Evolutionary conservation across 495 filamentous ascomycete genomes (phyloP), one percentile per base, ranked within the genome.

Genomic region (Xylaria scruposa): DNA sequence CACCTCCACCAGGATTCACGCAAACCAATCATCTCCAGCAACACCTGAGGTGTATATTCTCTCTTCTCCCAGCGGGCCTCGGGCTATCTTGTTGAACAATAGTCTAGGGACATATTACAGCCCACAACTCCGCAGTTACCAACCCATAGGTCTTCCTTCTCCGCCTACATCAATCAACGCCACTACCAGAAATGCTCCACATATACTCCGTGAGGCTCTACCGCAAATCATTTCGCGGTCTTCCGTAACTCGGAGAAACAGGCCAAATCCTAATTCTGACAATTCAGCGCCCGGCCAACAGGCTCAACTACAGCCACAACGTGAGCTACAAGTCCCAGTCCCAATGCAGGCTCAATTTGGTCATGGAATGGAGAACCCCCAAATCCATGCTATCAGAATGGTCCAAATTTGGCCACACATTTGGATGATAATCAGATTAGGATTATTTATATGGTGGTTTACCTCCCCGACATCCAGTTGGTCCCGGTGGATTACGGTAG

Each of bases 381-480:
- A 85, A n/a, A 75, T 83, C 13, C 84, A 82, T 2, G 79, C 83
- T 15, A 77, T 85, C 15, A 59, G 77, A 46, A 47, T 88, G 19
- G 88, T 83, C 19, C 87, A 86, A 58, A 71, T 85, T 47, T 81
- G 88, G 74, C 83, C 90, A 63, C 87, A 89, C 29, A 76, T 96
- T 26, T 97, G 93, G 93, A 85, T 96, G 21, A 81, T 96, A n/a
- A 80, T 93, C 58, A 89, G 93, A 40, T 80, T 97, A 24, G 87
- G 90, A 54, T 86, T 90, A 61, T 93, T 97, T 80, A 88, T 93
- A 46, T 95, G 92, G 83, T 89, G 94, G 79, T 92, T 95, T 72
- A 92, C 91, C 21, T 88, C 89, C 9, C 88, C 89, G n/a, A 88
- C 89, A 36, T 88, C 90, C 5, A 86, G 83, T 54, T 94, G 91